A percentile compares a stretch with the other conserved stretches of the same genome.
phyloP scores from a whole-genome alignment of 2,329 filamentous ascomycete genomes.

The Ophiostoma triangulosporum region DNA sequence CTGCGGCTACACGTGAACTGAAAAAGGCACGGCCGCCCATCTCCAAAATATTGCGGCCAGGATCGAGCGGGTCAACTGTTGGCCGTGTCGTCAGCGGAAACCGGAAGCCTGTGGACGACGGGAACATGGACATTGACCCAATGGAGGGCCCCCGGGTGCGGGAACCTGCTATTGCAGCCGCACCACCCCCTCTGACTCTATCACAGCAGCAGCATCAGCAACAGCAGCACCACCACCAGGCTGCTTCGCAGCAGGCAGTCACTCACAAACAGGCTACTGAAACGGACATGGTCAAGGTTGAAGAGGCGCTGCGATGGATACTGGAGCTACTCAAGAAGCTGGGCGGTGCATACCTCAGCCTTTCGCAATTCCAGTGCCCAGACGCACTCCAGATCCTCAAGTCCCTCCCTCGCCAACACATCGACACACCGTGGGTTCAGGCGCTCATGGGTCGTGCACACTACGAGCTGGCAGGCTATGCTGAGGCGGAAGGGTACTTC shows the following conservation, averaged over 20 bases:
- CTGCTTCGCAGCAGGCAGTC: slow-evolving; percentile 6
- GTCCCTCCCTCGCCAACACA: slow-evolving; percentile 57
- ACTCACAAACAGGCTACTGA: slow-evolving; percentile 27
- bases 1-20: slow-evolving; percentile 55
- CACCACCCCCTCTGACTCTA: not conserved
- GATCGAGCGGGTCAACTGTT: slow-evolving; percentile 55
- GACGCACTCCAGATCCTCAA: slow-evolving; percentile 65
- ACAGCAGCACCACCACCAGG: not conserved
- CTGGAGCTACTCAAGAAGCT: slow-evolving; percentile 73
- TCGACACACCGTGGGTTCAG: slow-evolving; percentile 87
- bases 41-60: slow-evolving; percentile 50
- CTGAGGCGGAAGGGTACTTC: slow-evolving; percentile 78
- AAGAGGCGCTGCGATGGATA: slow-evolving; percentile 64
- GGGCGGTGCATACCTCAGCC: slow-evolving; percentile 62
- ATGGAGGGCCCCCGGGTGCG: slow-evolving; percentile 35
- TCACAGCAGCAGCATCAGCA: slow-evolving; percentile 7
- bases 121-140: slow-evolving; percentile 54
- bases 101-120: slow-evolving; percentile 58
- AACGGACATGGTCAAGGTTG: slow-evolving; percentile 47
- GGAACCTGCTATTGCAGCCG: slow-evolving; percentile 5
- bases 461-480: slow-evolving; percentile 80
- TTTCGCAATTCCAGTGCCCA: slow-evolving; percentile 65
- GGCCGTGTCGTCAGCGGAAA: slow-evolving; percentile 85
- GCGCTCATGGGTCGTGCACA: slow-evolving; percentile 81
- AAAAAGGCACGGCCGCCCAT: slow-evolving; percentile 72